Evolutionary conservation across 1,139 yeast species (phyloP).

Genomic region (Ogataea hybrid): DNA sequence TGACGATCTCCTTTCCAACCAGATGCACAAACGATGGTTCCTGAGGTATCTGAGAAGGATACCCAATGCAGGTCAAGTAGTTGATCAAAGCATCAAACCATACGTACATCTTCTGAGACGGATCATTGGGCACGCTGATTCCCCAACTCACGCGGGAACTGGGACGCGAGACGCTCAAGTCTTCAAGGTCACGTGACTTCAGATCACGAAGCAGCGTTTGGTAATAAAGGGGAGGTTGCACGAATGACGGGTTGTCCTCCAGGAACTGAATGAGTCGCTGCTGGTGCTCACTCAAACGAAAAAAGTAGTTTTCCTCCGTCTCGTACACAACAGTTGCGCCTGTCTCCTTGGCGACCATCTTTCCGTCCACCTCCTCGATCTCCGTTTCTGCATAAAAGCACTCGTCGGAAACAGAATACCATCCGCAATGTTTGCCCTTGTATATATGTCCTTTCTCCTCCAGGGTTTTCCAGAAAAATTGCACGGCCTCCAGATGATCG

Average conservation of each 20-base stretch:
- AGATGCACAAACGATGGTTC: conserved; percentile 58
- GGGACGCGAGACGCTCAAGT: conserved; percentile 86
- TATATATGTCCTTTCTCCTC: conserved; percentile 64
- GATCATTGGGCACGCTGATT: conserved; percentile 80
- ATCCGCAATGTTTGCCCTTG: conserved; percentile 82
- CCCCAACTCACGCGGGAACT: conserved; percentile 82
- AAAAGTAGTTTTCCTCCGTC: conserved; percentile 84
- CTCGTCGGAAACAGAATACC: conserved; percentile 95
- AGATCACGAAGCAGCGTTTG: conserved; percentile 59
- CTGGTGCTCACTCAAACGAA: conserved; percentile 63
- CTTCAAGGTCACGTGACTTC: conserved; percentile 45
- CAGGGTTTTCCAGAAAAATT: conserved; percentile 66
- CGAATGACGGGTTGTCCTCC: conserved; percentile 51
- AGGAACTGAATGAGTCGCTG: conserved; percentile 49
- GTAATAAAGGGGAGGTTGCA: conserved; percentile 62
- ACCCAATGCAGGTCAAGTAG: conserved; percentile 75
- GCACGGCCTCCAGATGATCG: conserved; percentile 70
- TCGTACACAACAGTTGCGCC: conserved; percentile 73
- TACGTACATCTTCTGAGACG: conserved; percentile 78
- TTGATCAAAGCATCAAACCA: conserved; percentile 97
- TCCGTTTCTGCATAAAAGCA: conserved; percentile 88
- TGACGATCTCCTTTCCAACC: conserved; percentile 86
- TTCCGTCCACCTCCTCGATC: conserved; percentile 45
- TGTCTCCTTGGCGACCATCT: conserved; percentile 64
- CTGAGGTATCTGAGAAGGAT: conserved; percentile 43